Base-by-base conservation (phyloP, 2,329 filamentous ascomycete species). In the Hypoxylon rubiginosum region DNA sequence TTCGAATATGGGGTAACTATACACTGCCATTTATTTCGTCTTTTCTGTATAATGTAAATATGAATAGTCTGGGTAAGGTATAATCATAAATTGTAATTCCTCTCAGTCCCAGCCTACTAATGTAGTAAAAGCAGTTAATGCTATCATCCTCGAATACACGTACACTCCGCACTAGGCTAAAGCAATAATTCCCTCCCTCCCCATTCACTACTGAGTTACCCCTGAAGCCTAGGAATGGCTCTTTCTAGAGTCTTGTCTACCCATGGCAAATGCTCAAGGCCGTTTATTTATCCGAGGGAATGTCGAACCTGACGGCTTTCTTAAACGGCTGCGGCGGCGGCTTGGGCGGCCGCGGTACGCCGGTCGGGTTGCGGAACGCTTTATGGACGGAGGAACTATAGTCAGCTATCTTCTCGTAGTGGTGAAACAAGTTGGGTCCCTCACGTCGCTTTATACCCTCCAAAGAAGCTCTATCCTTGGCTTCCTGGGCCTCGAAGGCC, bases 271-370 rank as follows among this genome's bases (percentile, higher is more conserved):
- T n/a, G n/a, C 32, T 10, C 26, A 28, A 7, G 26, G 26, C 9
- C 32, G 10, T 55, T 13, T 55, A 19, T 24, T 2, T 13, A 36
- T 51, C 49, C 8, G 8, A 10, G 4, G 49, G 49, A 17, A 51
- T 9, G 49, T 51, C 49, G 19, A 51, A 51, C 24, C 49, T 51
- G n/a, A 34, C 32, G 32, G 32, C 32, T 13, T 34, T 34, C 32
- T 34, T 34, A n/a, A n/a, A n/a, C 32, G 32, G 32, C 32, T 34
- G 32, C 4, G 39, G n/a, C n/a, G 8, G 32, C 32, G 9, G 4
- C 3, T 28, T 28, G 26, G 26, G 7, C 7, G 26, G 26, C 26
- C 7, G 32, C 32, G 32, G 32, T 11, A 34, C 32, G 9, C 9
- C 3, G 32, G 32, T 4, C 4, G 9, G 2, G 32, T 34, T 9